Conservation (phyloP, 257 asterid species). For the Salvia hispanica region DNA sequence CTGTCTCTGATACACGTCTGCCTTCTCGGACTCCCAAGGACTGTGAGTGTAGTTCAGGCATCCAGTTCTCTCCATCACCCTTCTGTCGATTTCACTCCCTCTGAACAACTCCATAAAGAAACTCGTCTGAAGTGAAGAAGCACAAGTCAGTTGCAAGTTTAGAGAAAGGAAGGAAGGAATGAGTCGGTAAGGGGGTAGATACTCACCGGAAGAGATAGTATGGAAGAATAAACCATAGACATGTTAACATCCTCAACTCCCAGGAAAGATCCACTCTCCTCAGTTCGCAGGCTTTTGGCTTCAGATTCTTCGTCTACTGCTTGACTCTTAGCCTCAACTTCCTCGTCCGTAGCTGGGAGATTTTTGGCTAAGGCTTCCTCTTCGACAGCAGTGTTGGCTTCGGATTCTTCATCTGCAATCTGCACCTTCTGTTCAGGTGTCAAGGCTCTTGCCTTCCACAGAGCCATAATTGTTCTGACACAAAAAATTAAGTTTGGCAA, state of each 20-base stretch:
- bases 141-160: conserved; percentile 11
- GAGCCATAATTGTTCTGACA: conserved; percentile 87
- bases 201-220: conserved; percentile 86
- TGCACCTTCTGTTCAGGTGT: conserved; percentile 94
- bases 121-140: conserved; percentile 52
- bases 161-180: not conserved
- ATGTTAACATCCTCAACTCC: conserved; percentile 76
- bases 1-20: conserved; percentile 82
- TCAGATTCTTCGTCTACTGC: conserved; percentile 72
- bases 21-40: conserved; percentile 93
- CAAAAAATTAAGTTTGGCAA: conserved; percentile 14
- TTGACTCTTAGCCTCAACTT: conserved; percentile 49
- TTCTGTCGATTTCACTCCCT: conserved; percentile 78
- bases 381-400: conserved; percentile 60
- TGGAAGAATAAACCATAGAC: conserved; percentile 71
- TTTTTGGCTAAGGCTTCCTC: conserved; percentile 62
- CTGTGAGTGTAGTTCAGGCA: conserved; percentile 79
- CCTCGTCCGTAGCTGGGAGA: conserved; percentile 58
- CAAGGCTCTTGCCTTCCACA: conserved; percentile 92
- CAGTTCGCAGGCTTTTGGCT: conserved; percentile 55
- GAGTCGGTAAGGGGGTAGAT: not conserved
- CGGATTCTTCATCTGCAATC: conserved; percentile 78
- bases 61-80: conserved; percentile 92
- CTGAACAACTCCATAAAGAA: conserved; percentile 92
- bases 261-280: conserved; percentile 69